phyloP scores from a whole-genome alignment of 441 rosid species.

The Erodium texanum region DNA sequence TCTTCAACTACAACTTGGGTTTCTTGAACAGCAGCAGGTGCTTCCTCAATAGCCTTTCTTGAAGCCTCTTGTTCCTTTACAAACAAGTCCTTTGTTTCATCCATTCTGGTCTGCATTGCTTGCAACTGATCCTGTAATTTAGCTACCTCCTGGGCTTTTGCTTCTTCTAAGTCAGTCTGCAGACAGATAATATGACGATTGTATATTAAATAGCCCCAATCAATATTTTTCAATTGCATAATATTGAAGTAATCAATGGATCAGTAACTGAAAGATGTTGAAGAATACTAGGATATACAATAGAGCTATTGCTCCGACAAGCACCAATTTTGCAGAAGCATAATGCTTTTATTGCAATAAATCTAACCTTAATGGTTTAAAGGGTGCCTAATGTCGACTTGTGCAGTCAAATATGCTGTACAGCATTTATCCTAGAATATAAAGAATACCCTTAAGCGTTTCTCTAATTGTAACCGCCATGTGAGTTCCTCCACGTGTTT shows the following conservation, averaged over 20 bases:
- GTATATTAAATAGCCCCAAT: conserved; percentile 13
- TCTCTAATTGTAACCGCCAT: conserved; percentile 90
- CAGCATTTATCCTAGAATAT: conserved; percentile 9
- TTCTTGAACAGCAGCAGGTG: conserved; percentile 82
- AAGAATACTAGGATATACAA: conserved; percentile 1
- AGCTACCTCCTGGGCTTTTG: conserved; percentile 61
- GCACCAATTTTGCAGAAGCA: neutral
- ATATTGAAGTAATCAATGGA: conserved; percentile 2
- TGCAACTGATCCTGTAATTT: conserved; percentile 63
- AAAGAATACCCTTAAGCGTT: conserved; percentile 67
- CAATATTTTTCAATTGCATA: conserved; percentile 10
- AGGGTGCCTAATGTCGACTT: conserved; percentile 8
- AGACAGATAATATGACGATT: conserved; percentile 21
- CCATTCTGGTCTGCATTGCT: conserved; percentile 68
- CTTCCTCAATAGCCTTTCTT: conserved; percentile 76
- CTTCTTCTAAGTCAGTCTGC: conserved; percentile 88
- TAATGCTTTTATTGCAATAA: neutral
- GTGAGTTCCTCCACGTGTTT: conserved; percentile 94
- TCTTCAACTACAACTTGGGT: conserved; percentile 89
- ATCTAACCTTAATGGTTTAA: conserved; percentile 6
- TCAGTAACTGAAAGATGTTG: conserved; percentile 10
- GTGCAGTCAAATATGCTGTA: conserved; percentile 12
- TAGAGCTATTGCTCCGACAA: neutral
- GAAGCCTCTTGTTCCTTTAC: conserved; percentile 67
- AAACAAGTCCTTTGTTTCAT: conserved; percentile 57